Conservation (phyloP, 2,329 filamentous ascomycete genomes). For the Triangularia verruculosa region DNA sequence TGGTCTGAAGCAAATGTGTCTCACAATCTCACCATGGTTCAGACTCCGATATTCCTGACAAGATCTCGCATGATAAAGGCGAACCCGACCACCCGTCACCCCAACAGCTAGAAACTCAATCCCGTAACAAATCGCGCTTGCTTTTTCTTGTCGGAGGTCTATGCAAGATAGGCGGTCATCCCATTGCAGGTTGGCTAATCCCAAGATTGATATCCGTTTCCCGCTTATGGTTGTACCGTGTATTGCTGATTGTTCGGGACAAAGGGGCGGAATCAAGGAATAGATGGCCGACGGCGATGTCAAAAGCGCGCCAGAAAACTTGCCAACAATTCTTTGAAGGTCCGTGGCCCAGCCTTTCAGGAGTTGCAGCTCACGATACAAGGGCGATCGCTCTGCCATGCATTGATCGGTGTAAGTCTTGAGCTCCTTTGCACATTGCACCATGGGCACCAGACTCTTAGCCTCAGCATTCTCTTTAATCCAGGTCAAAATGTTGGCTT, state of each 20-base stretch:
- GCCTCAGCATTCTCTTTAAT: conserved; percentile 28
- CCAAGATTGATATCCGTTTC: conserved; percentile 24
- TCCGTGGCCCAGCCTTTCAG: conserved; percentile 33
- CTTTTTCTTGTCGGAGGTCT: conserved; percentile 26
- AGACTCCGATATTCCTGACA: conserved; percentile 30
- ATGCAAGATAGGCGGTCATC: conserved; percentile 34
- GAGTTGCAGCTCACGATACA: conserved; percentile 20
- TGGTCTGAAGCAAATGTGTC: conserved; percentile 32
- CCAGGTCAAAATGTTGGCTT: conserved; percentile 35
- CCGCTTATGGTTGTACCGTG: background rate
- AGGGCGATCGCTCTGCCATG: conserved; percentile 21
- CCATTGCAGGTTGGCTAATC: conserved; percentile 27
- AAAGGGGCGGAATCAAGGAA: conserved; percentile 34
- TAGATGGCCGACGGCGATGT: conserved; percentile 33
- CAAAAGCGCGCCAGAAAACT: conserved; percentile 31
- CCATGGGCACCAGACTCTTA: conserved; percentile 3
- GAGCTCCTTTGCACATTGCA: conserved; percentile 17
- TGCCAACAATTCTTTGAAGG: conserved; percentile 32
- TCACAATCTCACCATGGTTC: conserved; percentile 32
- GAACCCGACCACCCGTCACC: conserved; percentile 25
- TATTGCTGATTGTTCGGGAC: conserved; percentile 23
- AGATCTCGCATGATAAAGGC: conserved; percentile 29
- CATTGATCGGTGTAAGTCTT: conserved; percentile 25
- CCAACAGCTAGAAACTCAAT: conserved; percentile 31
- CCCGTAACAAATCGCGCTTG: conserved; percentile 29